Evolutionary conservation across 1,284 basidiomycete genomes (phyloP).

Genomic region (Cerrena zonata): DNA sequence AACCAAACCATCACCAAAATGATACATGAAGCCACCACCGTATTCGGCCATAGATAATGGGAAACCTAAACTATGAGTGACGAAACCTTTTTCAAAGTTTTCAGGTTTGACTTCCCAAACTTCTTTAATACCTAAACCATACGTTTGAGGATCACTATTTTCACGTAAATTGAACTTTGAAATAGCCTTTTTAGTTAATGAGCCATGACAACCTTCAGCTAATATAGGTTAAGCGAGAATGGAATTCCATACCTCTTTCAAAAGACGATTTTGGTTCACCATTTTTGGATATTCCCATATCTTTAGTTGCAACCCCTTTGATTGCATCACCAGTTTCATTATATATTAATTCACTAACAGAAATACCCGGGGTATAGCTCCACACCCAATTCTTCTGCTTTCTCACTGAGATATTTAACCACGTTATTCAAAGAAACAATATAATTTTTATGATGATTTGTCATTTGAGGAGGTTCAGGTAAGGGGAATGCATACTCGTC

Average conservation of each 20-base stretch:
- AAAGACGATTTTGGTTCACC: constrained; percentile 81
- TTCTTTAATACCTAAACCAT: constrained; percentile 95
- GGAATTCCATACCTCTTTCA: constrained; percentile 96
- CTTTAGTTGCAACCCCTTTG: constrained; percentile 86
- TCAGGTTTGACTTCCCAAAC: constrained; percentile 87
- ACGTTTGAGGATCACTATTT: constrained; percentile 88
- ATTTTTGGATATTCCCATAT: constrained; percentile 84
- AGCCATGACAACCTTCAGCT: constrained; percentile 94
- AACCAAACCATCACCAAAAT: constrained; percentile 93
- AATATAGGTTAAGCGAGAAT: constrained; percentile 90
- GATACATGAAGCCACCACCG: constrained; percentile 91
- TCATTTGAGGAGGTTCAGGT: too few species aligned
- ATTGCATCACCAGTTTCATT: too few species aligned
- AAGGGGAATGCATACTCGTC: too few species aligned
- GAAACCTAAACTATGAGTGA: constrained; percentile 93
- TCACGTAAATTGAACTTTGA: constrained; percentile 72
- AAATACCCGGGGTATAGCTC: too few species aligned
- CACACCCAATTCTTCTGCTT: too few species aligned
- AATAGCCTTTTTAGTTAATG: constrained; percentile 79
- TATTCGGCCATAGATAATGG: constrained; percentile 84
- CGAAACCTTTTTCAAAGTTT: constrained; percentile 77
- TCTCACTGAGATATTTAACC: too few species aligned
- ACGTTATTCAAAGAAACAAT: too few species aligned
- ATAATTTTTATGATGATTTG: too few species aligned
- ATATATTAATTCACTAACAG: too few species aligned